Base-by-base conservation (phyloP, 495 filamentous ascomycete genomes). In the Trichoderma reesei region DNA sequence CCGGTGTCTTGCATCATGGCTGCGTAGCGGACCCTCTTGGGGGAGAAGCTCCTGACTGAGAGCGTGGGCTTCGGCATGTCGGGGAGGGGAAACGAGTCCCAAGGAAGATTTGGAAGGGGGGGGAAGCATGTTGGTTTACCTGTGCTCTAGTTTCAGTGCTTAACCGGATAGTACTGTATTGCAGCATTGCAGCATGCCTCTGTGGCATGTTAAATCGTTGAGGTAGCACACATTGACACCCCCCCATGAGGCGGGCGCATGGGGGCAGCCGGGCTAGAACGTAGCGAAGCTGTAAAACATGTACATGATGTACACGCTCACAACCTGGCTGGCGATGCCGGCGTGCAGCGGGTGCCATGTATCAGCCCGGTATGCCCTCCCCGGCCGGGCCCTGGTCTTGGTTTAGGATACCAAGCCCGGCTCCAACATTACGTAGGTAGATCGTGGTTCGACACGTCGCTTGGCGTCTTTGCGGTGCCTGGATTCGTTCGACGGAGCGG, bases 1-100 rank as follows among this genome's bases (percentile, higher is more conserved):
- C 51, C 51, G 51, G 51, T 56, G 51, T 56, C 51, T 56, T 56
- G 51, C 51, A 56, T 56, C 51, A 56, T 56, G 51, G 31, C 4
- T 56, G 51, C 51, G 51, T 56, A 56, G 51, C 51, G 51, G 51
- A 48, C 44, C 44, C 44, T 26, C 44, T 3, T 48, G 44, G 20
- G 20, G 51, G 20, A 33, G 51, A 56, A 56, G 51, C 51, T 56
- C 10, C 46, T 8, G 8, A 18, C 14, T 51, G 51, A 56, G 16
- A 56, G 51, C 51, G 3, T 18, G 3, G 37, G 37, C 37, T 51
- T 56, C 51, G 51, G 51, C 51, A 56, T 31, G 26, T 56, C 51
- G 51, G 51, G 51, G 51, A 56, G 51, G 51, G 51, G 51, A 48
- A 39, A 18, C 16, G 14, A 18, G 44, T 8, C n/a, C 7, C 5